Percentiles rank a stretch among this genome's conserved stretches.
These are phyloP conservation scores for Phytophthora litchii DNA, from an alignment of 352 stramenopile genomes.

Conservation along the genomic window DNA sequence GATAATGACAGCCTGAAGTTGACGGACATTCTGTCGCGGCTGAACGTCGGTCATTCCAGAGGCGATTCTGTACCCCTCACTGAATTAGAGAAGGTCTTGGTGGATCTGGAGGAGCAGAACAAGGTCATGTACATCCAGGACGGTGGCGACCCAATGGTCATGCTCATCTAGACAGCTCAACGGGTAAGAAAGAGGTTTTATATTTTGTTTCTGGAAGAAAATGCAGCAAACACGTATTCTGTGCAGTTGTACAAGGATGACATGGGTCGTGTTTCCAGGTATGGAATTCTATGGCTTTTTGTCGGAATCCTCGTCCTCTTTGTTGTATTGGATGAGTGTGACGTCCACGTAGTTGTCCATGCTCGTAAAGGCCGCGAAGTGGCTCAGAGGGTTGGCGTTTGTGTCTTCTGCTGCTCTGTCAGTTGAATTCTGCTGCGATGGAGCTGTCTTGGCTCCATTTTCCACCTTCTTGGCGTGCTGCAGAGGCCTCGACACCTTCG, in stretches of 20 bases:
- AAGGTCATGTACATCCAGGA: slow-evolving; percentile 91
- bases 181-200: slow-evolving; percentile 34
- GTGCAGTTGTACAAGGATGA: slow-evolving; percentile 16
- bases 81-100: slow-evolving; percentile 76
- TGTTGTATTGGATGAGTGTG: slow-evolving; percentile 73
- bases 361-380: slow-evolving; percentile 66
- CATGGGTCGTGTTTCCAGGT: slow-evolving; percentile 1
- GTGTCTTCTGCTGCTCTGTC: neutral
- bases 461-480: slow-evolving; percentile 8
- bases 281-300: slow-evolving; percentile 13
- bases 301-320: slow-evolving; percentile 12
- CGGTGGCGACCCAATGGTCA: slow-evolving; percentile 78
- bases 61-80: slow-evolving; percentile 40
- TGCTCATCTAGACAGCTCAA: slow-evolving; percentile 75
- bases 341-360: slow-evolving; percentile 79
- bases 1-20: slow-evolving; percentile 73
- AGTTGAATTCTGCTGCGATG: neutral
- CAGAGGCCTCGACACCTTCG: slow-evolving; percentile 19
- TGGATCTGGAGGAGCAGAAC: slow-evolving; percentile 86
- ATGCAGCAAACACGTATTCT: slow-evolving; percentile 28
- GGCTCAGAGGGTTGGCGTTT: slow-evolving; percentile 39
- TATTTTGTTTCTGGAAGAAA: slow-evolving; percentile 39
- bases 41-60: slow-evolving; percentile 55
- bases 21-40: slow-evolving; percentile 53
- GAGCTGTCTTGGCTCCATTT: neutral